Percentiles rank a stretch among this genome's conserved stretches.
Evolutionary conservation across 2,329 filamentous ascomycete species (phyloP).

Genomic region (Whalleya microplaca): DNA sequence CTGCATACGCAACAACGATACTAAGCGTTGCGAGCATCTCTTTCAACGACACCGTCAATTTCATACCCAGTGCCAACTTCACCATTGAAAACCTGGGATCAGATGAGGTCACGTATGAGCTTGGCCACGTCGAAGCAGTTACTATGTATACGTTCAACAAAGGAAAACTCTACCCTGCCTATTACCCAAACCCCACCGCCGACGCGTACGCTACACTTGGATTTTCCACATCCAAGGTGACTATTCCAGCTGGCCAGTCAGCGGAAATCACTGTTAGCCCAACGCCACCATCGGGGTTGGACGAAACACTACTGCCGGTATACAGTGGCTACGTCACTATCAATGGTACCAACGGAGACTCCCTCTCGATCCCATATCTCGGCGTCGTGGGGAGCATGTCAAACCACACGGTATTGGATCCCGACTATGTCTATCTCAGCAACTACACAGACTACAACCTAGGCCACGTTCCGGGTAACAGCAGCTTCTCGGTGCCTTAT

Average conservation of each 20-base stretch:
- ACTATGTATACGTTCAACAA: constrained; percentile 44
- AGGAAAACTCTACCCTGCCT: constrained; percentile 4
- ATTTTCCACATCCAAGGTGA: constrained; percentile 29
- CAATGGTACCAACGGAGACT: constrained; percentile 41
- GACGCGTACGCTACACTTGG: constrained; percentile 8
- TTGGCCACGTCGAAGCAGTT: constrained; percentile 40
- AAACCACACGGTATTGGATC: constrained; percentile 15
- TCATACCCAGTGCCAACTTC: constrained; percentile 40
- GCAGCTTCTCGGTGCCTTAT: constrained; percentile 28
- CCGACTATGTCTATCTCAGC: not conserved
- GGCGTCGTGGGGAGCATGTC: constrained; percentile 40
- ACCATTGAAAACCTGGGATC: constrained; percentile 45
- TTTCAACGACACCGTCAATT: constrained; percentile 50
- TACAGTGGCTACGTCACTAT: constrained; percentile 49
- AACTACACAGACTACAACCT: constrained; percentile 8
- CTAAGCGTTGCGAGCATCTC: constrained; percentile 44
- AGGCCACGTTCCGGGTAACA: constrained; percentile 21
- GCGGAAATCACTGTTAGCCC: constrained; percentile 35
- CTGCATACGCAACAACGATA: constrained; percentile 42
- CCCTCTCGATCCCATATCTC: constrained; percentile 45
- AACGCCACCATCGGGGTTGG: constrained; percentile 33
- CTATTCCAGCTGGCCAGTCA: constrained; percentile 30
- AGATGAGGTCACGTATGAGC: constrained; percentile 41
- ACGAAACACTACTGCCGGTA: constrained; percentile 41
- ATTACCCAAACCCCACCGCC: constrained; percentile 22